Evolutionary conservation across 306 rosid species (phyloP), one percentile per base, ranked within the genome.

Genomic region (Prunus campanulata): DNA sequence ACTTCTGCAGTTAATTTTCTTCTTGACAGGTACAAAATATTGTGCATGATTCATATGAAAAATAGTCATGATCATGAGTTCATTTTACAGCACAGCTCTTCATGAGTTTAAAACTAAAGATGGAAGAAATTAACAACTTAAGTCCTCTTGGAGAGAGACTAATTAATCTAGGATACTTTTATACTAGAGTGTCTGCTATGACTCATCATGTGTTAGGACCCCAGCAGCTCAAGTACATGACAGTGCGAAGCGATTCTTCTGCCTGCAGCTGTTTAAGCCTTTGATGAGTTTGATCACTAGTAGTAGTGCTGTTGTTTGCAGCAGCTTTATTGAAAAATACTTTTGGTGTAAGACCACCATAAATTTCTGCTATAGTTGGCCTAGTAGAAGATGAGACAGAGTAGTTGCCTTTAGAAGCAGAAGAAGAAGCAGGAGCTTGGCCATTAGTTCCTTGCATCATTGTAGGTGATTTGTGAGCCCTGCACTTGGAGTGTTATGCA

Each of bases 201-300:
- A 12, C 2, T 16, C 11, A 8, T 29, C 44, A 63, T 29, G 42
- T 30, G 42, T 89, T 86, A 11, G 93, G 97, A 68, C 93, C 97
- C 97, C 97, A 92, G 11, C 81, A 81, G 68, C 98, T 93, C 78
- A 91, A 83, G 81, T 87, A 93, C 96, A 93, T 88, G 55, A 93
- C 90, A 1, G 83, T 89, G 71, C 96, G 89, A 2, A 93, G 87
- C 62, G 96, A 86, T 25, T 91, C 98, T 84, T 93, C 98, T 29
- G 89, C 83, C 22, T 79, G 77, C 44, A 39, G 44, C 73, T 39
- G 74, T 39, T 80, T 84, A 19, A 69, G 39, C 80, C 54, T 77
- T 39, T 22, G 10, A 24, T 57, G 54, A 56, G 44, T 39, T 50
- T 16, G 35, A 66, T 57, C 30, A 60, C 6, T 59, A 47, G 11